Base-by-base conservation (phyloP, 2,329 filamentous ascomycete species). In the Ambrosiella beaveri region DNA sequence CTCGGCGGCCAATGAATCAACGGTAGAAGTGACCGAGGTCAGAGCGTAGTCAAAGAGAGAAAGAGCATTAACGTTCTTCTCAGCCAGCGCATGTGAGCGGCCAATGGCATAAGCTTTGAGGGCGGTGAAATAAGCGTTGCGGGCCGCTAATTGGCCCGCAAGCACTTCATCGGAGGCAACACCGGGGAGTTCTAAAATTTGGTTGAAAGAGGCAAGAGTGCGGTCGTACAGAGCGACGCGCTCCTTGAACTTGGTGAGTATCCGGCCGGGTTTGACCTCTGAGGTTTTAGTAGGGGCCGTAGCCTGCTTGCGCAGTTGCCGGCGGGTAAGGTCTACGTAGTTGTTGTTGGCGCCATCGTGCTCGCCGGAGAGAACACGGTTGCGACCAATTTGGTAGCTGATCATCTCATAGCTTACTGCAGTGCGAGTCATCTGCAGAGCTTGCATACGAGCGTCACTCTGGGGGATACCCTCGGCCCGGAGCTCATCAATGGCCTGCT, bases 401-500 rank as follows among this genome's bases (percentile, higher is more conserved):
- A 98, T 85, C 70, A 96, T 81, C 63, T 88, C 87, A 68, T 95
- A 97, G 69, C 93, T 95, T 59, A 97, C 88, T 1, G 91, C 89
- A 0, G 94, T 94, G 61, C 86, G 85, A 2, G 90, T 95, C 60
- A 98, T 85, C 64, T 95, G 90, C 51, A 98, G 74, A 64, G 89
- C 84, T 71, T 98, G 93, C 82, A 98, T 89, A 59, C 88, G 81
- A 40, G 81, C 73, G 66, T 98, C 91, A 59, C 88, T 83, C 67
- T 88, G 86, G 19, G 87, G 79, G 12, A 95, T 80, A 1, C 88
- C 86, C 68, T 98, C 93, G 61, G 79, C 82, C 55, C 81, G 80
- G 59, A 96, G 74, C 68, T 97, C 93, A 63, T 97, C 91, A 61
- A 96, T 95, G 9, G 89, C 89, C 64, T 86, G 83, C 70, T 95